Evolutionary conservation across 2,329 filamentous ascomycete species (phyloP).

Genomic region (Calonectria naviculata): DNA sequence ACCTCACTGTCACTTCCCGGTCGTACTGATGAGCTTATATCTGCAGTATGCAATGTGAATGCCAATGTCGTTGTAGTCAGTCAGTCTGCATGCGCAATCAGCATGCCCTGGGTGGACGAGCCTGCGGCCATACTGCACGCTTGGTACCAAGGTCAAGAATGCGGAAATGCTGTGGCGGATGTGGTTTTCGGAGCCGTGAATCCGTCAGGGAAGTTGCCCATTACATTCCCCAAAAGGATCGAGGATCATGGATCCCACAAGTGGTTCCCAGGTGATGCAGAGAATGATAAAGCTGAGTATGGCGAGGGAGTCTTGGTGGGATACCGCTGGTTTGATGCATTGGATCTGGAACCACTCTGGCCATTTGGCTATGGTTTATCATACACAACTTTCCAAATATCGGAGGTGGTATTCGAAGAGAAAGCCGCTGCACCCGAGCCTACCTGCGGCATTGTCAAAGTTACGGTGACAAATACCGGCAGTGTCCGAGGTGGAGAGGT

Average conservation of each 20-base stretch:
- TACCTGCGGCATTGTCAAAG: not conserved
- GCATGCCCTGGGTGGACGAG: not conserved
- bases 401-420: not conserved
- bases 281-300: not conserved
- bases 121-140: not conserved
- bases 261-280: not conserved
- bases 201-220: not conserved
- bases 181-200: not conserved
- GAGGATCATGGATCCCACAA: not conserved
- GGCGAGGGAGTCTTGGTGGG: conserved; percentile 2
- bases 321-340: conserved; percentile 1
- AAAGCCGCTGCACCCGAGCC: not conserved
- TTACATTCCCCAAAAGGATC: not conserved
- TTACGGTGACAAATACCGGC: not conserved
- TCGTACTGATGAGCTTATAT: not conserved
- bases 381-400: not conserved
- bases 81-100: not conserved
- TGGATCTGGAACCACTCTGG: not conserved
- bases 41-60: not conserved
- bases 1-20: not conserved
- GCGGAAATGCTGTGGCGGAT: not conserved
- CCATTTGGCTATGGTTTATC: not conserved
- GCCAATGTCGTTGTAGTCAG: not conserved
- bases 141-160: conserved; percentile 6
- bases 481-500: not conserved